Conservation (phyloP, 2,329 filamentous ascomycete species). For the Moelleriella libera region DNA sequence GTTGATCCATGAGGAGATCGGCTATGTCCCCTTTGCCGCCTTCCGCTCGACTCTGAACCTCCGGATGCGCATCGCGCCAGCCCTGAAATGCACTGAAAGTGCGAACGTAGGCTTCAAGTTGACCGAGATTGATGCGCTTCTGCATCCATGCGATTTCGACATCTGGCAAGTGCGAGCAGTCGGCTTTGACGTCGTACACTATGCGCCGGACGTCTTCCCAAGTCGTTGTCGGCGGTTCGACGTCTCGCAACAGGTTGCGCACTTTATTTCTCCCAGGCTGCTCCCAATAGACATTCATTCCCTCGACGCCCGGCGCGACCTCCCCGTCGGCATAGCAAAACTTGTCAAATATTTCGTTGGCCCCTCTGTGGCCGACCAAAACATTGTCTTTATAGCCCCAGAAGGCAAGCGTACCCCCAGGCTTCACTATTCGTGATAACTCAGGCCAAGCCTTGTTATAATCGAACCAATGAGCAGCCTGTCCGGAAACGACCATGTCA, state of each 20-base stretch:
- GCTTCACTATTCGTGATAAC: conserved; percentile 35
- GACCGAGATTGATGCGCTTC: conserved; percentile 37
- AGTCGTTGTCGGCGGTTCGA: conserved; percentile 33
- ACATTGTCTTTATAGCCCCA: conserved; percentile 54
- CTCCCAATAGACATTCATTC: conserved; percentile 47
- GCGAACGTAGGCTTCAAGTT: conserved; percentile 45
- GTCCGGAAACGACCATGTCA: conserved; percentile 36
- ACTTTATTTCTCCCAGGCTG: conserved; percentile 43
- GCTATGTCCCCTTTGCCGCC: conserved; percentile 46
- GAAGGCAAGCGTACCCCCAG: conserved; percentile 45
- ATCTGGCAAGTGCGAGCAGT: conserved; percentile 16
- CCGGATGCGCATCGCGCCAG: conserved; percentile 43
- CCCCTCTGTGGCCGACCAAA: conserved; percentile 35
- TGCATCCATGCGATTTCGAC: conserved; percentile 31
- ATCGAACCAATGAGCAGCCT: conserved; percentile 56
- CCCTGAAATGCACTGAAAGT: conserved; percentile 46
- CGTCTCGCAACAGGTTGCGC: conserved; percentile 31
- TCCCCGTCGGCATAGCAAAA: conserved; percentile 40
- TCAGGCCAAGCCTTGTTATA: conserved; percentile 39
- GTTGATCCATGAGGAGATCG: conserved; percentile 47
- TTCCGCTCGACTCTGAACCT: conserved; percentile 29
- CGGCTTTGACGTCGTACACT: conserved; percentile 41
- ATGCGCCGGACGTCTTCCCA: conserved; percentile 39
- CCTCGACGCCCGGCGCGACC: conserved; percentile 25
- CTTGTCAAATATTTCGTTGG: conserved; percentile 36